Evolutionary conservation across 2,329 filamentous ascomycete species (phyloP).

Genomic region (Calonectria henricotiae): DNA sequence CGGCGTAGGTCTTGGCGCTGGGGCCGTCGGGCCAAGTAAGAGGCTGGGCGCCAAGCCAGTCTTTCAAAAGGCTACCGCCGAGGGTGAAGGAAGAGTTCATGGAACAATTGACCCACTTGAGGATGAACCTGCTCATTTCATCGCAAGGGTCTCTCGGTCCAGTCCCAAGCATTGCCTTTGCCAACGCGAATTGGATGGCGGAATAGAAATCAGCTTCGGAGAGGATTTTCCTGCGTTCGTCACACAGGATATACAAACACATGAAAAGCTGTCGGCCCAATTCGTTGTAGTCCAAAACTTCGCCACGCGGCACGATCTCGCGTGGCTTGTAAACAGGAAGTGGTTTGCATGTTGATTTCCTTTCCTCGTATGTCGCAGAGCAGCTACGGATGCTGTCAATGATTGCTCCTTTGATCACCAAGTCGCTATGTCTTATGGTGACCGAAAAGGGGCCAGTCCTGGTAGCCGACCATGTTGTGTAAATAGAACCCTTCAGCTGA

Average conservation of each 20-base stretch:
- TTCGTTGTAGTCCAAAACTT: slow-evolving; percentile 1
- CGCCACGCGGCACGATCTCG: not conserved
- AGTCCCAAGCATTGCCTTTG: not conserved
- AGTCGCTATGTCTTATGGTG: not conserved
- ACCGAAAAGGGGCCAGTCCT: not conserved
- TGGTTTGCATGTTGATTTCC: not conserved
- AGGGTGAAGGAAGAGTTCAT: slow-evolving; percentile 11
- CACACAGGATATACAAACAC: slow-evolving; percentile 8
- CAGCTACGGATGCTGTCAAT: slow-evolving; percentile 16
- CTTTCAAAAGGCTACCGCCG: not conserved
- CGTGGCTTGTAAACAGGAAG: not conserved
- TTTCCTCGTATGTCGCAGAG: not conserved
- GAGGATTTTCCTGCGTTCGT: not conserved
- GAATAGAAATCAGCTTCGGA: not conserved
- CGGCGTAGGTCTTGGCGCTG: not conserved
- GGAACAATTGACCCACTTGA: not conserved
- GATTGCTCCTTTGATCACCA: not conserved
- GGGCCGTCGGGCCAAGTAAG: not conserved
- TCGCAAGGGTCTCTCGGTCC: too few relatives aligned
- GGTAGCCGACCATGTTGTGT: slow-evolving; percentile 1
- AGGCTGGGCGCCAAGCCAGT: not conserved
- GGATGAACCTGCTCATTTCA: not conserved
- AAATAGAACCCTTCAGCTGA: not conserved
- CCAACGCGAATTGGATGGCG: not conserved
- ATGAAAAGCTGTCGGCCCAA: not conserved